Base-by-base conservation (phyloP, 2,329 filamentous ascomycete species). In the Aspergillus sclerotialis region DNA sequence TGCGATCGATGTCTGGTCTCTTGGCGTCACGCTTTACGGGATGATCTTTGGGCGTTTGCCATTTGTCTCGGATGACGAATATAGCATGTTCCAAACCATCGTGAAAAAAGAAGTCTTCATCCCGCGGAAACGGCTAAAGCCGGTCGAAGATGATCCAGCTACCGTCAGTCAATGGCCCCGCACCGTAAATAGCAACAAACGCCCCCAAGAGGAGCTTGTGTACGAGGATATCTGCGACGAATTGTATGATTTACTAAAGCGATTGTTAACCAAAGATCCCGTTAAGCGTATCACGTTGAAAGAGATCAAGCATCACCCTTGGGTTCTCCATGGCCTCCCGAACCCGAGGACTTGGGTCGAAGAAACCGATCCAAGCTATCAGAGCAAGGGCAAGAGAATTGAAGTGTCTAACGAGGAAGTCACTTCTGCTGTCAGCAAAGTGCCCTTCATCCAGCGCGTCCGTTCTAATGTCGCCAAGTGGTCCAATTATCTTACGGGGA, bases 1-100 rank as follows among this genome's bases (percentile, higher is more conserved):
- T 49, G 86, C 93, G 50, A 94, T 98, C 47, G 92, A 98, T 54
- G 82, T 98, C 11, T 98, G 92, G 92, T 94, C 92, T 8, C 71
- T 98, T 14, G 92, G 92, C 14, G 87, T 98, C 13, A 98, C 92
- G 0, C 75, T 98, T 2, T 98, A 95, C 63, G 94, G 90, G 53
- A 80, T 98, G 58, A 80, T 98, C 36, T 98, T 84, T 56, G 92
- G 88, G 10, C 85, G 92, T 34, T 85, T 95, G 26, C 92, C 92
- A 0, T 98, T 96, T 55, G 75, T 93, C 48, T 88, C 88, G 32
- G 82, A 92, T 53, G 89, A 93, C 49, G 87, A 94, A 50, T 95
- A 84, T 58, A 84, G 85, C 41, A 82, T 98, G 68, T 95, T 95
- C 67, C 78, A 80, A 45, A 84, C 84, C 44, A 95, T 98, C 46